Conservation (phyloP, 176 grass and related monocot species). For the Lolium multiflorum region DNA sequence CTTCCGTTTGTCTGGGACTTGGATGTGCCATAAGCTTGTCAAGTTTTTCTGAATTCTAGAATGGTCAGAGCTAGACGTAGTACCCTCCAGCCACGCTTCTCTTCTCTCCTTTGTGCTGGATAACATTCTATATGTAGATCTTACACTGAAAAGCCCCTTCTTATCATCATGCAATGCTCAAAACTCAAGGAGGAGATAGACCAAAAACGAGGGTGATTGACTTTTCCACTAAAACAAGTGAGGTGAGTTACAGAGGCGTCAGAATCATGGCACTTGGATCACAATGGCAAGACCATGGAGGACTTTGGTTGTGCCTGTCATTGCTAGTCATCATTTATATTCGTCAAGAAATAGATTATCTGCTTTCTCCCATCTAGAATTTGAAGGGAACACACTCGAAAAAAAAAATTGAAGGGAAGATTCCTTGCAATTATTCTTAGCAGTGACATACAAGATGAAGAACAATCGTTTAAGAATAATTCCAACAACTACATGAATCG, state of each 20-base stretch:
- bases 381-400: background rate
- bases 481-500: too few relatives aligned
- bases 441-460: background rate
- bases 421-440: background rate
- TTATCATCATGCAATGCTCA: background rate
- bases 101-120: too few relatives aligned
- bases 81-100: too few relatives aligned
- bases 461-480: background rate
- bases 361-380: background rate
- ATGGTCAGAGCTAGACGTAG: too few relatives aligned
- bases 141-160: too few relatives aligned
- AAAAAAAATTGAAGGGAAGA: background rate
- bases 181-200: background rate
- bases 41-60: too few relatives aligned
- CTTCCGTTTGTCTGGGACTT: too few relatives aligned
- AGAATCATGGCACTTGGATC: background rate
- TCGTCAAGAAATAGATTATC: background rate
- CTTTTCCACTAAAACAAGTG: background rate
- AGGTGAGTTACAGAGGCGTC: background rate
- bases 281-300: background rate
- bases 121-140: too few relatives aligned
- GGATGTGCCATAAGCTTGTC: too few relatives aligned
- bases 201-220: background rate
- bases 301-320: background rate
- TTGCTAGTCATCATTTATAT: background rate